A percentile compares a stretch with the other conserved stretches of the same genome.
These are phyloP conservation scores for Corylus americana DNA, from an alignment of 306 rosid genomes.

Conservation along the genomic window DNA sequence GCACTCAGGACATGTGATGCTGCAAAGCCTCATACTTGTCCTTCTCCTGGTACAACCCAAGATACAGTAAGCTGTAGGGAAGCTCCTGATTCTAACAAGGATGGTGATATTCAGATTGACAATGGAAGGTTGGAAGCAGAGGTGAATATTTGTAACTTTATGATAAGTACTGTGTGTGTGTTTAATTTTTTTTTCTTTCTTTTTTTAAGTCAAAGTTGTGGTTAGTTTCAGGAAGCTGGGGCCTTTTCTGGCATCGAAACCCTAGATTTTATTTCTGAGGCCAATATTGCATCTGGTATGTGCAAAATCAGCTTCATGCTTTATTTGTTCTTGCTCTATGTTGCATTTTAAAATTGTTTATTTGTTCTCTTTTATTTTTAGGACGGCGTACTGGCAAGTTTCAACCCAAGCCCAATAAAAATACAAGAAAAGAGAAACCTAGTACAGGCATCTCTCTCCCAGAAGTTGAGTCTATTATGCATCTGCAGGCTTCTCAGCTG, in stretches of 20 bases:
- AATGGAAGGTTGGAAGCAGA: conserved; percentile 30
- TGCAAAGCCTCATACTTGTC: conserved; percentile 35
- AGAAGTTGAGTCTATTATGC: conserved; percentile 29
- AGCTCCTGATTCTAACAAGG: conserved; percentile 15
- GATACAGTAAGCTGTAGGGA: conserved; percentile 15
- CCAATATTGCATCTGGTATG: conserved; percentile 33
- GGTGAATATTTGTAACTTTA: conserved; percentile 28
- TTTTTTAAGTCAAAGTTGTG: conserved; percentile 16
- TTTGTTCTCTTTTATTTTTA: conserved; percentile 5
- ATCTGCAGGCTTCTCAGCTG: conserved; percentile 25
- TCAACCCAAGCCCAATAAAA: conserved; percentile 40
- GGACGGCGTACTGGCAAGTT: conserved; percentile 35
- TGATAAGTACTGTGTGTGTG: background rate
- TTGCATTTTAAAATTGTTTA: background rate
- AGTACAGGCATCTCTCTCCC: conserved; percentile 19
- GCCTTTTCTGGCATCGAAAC: conserved; percentile 23
- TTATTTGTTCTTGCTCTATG: conserved; percentile 1
- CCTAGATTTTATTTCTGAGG: conserved; percentile 17
- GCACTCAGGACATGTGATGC: conserved; percentile 30
- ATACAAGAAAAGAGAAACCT: conserved; percentile 26
- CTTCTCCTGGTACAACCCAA: conserved; percentile 23
- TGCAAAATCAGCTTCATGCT: conserved; percentile 1
- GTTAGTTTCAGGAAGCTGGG: conserved; percentile 51
- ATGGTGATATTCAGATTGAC: conserved; percentile 22
- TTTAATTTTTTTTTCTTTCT: background rate